Base-by-base conservation (phyloP, 805 yeast genomes). In the Candida cerambycidarum region DNA sequence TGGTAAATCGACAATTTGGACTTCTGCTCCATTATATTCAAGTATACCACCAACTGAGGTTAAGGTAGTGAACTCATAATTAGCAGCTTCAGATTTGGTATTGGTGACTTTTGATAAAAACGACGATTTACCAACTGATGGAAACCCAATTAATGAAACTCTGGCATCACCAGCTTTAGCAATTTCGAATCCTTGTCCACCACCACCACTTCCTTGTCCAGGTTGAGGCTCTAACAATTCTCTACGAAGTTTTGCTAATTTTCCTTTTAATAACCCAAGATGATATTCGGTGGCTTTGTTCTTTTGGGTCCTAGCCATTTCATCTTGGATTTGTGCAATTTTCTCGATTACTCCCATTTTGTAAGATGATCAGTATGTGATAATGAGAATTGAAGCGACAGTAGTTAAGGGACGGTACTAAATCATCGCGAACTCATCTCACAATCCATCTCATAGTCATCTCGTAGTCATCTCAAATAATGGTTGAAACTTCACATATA, bases 241-340 rank as follows among this genome's bases (percentile, higher is more conserved):
- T 56, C 95, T 83, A 59, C 98, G 78, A 58, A 86, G 86, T 50
- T 95, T 76, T 8, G 99, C 99, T 32, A 93, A 77, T 62, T 92
- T 93, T 42, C 98, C 99, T 66, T 92, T 90, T 41, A 93, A 72
- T 17, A 92, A 77, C 50, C 99, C 98, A 58, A 92, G 76, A 62
- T 92, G 99, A 64, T 93, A 90, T 71, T 92, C 98, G 1, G 99
- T 92, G 49, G 99, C 98, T 67, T 92, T 92, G 61, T 92, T 92
- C 72, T 93, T 92, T 62, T 92, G 99, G 24, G 99, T 92, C 48
- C 97, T 78, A 25, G 96, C 80, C 74, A 92, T 82, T 64, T 92
- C 99, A 67, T 83, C 89, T 67, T 90, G 95, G 66, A 92, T 89
- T 67, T 83, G 88, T 46, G 82, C 82, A 54, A 89, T 89, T 59